Evolutionary conservation across 192 early-diverging fungal genomes (phyloP).

Genomic region (Phlyctochytrium planicorne): DNA sequence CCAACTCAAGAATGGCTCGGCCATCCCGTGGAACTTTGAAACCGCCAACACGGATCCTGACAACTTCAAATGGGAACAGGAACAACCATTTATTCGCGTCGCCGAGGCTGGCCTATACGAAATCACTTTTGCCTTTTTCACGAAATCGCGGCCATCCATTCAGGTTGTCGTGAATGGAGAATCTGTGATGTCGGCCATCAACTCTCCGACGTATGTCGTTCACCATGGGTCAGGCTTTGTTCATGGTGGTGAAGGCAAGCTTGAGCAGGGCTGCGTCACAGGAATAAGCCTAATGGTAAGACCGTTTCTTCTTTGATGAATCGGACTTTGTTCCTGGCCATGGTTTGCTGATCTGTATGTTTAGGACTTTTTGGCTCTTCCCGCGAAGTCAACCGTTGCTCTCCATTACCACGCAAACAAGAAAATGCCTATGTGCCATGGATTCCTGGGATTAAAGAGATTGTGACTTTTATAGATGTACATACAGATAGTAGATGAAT

Average conservation of each 20-base stretch:
- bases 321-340: not conserved
- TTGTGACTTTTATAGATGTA: constrained; percentile 15
- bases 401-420: constrained; percentile 41
- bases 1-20: constrained; percentile 37
- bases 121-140: constrained; percentile 49
- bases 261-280: constrained; percentile 38
- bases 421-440: constrained; percentile 33
- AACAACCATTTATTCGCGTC: constrained; percentile 30
- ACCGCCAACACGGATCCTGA: constrained; percentile 48
- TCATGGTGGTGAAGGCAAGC: constrained; percentile 33
- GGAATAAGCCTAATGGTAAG: constrained; percentile 48
- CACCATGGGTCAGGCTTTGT: constrained; percentile 47
- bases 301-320: not conserved
- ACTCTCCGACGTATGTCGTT: constrained; percentile 51
- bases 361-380: constrained; percentile 50
- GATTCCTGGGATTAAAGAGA: constrained; percentile 36
- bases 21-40: constrained; percentile 50
- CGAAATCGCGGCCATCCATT: constrained; percentile 42
- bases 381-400: constrained; percentile 40
- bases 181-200: constrained; percentile 50
- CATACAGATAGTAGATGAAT: constrained; percentile 2
- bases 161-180: constrained; percentile 57
- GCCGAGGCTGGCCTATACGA: constrained; percentile 50
- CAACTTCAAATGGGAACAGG: constrained; percentile 48
- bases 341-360: not conserved